Evolutionary conservation across 1,284 basidiomycete genomes (phyloP), one percentile per base, ranked within the genome.

Genomic region (Papiliotrema flavescens): DNA sequence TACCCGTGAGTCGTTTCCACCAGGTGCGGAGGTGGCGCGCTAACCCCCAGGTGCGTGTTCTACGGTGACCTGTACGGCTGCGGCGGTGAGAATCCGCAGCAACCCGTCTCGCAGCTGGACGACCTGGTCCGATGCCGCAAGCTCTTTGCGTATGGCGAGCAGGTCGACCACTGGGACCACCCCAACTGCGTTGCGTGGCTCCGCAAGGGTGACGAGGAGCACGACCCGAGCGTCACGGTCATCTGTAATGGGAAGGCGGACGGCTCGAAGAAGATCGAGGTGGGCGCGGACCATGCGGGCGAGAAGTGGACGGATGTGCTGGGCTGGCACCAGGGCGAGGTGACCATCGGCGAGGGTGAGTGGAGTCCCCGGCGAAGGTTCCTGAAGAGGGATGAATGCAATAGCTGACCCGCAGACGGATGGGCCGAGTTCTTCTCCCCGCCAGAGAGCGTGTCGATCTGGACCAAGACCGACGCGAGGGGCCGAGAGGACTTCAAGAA

Each of bases 11-110:
- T 75, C 15, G 39, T 20, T 17, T 40, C 7, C 39, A 5, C 39
- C 8, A 42, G 23, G 7, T 17, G 40, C 14, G 24, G 28, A 28
- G 49, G 32, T 8, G 26, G 17, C 6, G 20, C 8, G 15, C 20
- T 28, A 15, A 50, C 11, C 7, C 8, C 23, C 44, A 91, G 89
- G 40, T 91, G 91, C 67, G 85, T 96, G 32, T 97, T 97, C 76
- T 91, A 91, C 60, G 92, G 92, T 8, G 94, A 97, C 75, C 71
- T 95, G 23, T 71, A 81, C 63, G 82, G 82, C 17, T 78, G 75
- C 51, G 79, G 78, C 3, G 79, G 80, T 15, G 76, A 79, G 23
- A 79, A 80, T 59, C 79, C 80, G 1, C 79, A 80, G 56, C 48
- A 72, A 53, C 73, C 74, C 9, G 75, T 79, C 26, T 62, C 54